Evolutionary conservation across 2,329 filamentous ascomycete species (phyloP), one percentile per base, ranked within the genome.

Genomic region (Coniochaeta sp.): DNA sequence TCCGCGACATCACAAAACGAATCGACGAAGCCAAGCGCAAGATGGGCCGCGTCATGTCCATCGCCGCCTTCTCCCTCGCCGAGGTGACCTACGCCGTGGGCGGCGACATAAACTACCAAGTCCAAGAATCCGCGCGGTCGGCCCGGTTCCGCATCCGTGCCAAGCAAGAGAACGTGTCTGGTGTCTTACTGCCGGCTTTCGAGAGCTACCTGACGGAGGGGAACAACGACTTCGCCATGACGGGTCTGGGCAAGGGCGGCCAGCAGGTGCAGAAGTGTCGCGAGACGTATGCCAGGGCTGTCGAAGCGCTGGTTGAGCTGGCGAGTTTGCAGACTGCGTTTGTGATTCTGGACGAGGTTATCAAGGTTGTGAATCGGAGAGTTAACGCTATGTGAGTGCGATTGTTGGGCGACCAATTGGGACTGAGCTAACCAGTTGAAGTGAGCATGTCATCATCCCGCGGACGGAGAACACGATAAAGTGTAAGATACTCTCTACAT

Each of bases 381-480:
- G 87, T 97, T 16, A 96, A 96, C 66, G 92, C 92, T 52, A 96
- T 97, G 85, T 90, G 73, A 69, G 82, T 74, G 20, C 3, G 28
- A 16, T 20, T n/a, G n/a, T n/a, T 10, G n/a, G n/a, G n/a, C n/a
- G n/a, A 27, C 26, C 8, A 2, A 12, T 14, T n/a, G 8, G 32
- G 40, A 48, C 64, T 66, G 58, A 68, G 56, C 9, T 24, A 5
- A 24, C 28, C 9, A 10, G 27, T 26, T 33, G 22, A 59, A 87
- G 83, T 63, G 89, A 94, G 70, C 88, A 95, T 68, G 89, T 99
- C 61, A 97, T 99, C 61, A 99, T 99, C 63, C 94, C 94, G 12
- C 82, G 94, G 59, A 99, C 94, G 12, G 94, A 99, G 69, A 99
- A 97, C 65, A 99, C 94, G n/a, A 99, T 99, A 76, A 96, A 96